Conservation (phyloP, 164 flowering plant genomes). For the Magnolia changhungtana region DNA sequence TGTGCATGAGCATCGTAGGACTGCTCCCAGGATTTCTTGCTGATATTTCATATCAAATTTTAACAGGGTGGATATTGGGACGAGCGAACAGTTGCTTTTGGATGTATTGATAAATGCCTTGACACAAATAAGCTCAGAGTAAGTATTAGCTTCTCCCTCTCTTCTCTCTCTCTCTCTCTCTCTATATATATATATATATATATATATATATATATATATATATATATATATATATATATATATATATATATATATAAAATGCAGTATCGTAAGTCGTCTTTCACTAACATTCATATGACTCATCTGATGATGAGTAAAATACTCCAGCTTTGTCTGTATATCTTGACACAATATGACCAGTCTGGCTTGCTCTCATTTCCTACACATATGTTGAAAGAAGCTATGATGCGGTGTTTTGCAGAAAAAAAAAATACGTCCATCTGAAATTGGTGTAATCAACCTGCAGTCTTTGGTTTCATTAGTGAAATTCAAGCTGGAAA, state of each 20-base stretch:
- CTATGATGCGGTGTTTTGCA: background rate
- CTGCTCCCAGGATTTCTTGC: background rate
- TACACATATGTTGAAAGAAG: background rate
- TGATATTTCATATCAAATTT: slow-evolving; percentile 12
- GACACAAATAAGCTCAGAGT: slow-evolving; percentile 93
- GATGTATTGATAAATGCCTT: slow-evolving; percentile 80
- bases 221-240: too few relatives aligned
- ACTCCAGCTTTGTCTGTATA: too few relatives aligned
- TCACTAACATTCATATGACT: too few relatives aligned
- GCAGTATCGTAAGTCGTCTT: too few relatives aligned
- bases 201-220: too few relatives aligned
- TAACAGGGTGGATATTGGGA: slow-evolving; percentile 85
- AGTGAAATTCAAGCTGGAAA: background rate
- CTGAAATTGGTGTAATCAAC: background rate
- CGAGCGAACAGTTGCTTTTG: slow-evolving; percentile 65
- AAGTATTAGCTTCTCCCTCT: slow-evolving; percentile 23
- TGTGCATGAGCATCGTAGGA: background rate
- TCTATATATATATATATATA: too few relatives aligned
- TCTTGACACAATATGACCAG: too few relatives aligned
- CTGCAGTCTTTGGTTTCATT: background rate
- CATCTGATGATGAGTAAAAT: background rate
- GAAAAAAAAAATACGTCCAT: background rate
- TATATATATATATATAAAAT: too few relatives aligned
- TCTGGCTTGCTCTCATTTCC: background rate
- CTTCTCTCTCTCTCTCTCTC: background rate